These are phyloP conservation scores for Sporothrix euskadiensis DNA, from an alignment of 2,329 filamentous ascomycete species.

Conservation along the genomic window DNA sequence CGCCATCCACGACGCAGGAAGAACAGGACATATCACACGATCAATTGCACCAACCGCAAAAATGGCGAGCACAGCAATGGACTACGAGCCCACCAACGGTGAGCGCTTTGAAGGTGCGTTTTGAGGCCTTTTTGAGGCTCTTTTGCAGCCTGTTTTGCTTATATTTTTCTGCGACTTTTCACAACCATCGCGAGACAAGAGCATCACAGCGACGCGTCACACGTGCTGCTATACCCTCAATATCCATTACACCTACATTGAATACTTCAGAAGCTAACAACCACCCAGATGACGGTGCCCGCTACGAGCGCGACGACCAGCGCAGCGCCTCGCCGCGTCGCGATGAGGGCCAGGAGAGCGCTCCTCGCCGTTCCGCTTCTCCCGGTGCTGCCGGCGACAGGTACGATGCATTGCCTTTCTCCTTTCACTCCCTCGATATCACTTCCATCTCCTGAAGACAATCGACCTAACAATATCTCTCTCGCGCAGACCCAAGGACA, in stretches of 20 bases:
- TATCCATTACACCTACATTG: neutral
- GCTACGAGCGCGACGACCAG: slow-evolving; percentile 64
- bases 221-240: neutral
- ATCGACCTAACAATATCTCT: slow-evolving; percentile 1
- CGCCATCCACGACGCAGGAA: slow-evolving; percentile 23
- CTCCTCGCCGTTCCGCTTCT: slow-evolving; percentile 63
- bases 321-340: slow-evolving; percentile 67
- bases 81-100: slow-evolving; percentile 68
- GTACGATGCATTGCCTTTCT: slow-evolving; percentile 40
- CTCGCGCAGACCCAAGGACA: slow-evolving; percentile 49
- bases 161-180: neutral
- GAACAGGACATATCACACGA: neutral
- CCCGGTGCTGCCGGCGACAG: slow-evolving; percentile 57
- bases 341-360: slow-evolving; percentile 59
- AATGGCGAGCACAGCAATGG: slow-evolving; percentile 68
- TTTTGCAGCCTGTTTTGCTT: slow-evolving; percentile 24
- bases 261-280: slow-evolving; percentile 29
- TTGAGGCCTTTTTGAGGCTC: slow-evolving; percentile 4
- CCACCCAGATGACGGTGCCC: slow-evolving; percentile 59
- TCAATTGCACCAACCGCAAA: slow-evolving; percentile 24
- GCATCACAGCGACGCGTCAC: slow-evolving; percentile 17
- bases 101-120: slow-evolving; percentile 65
- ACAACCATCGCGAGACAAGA: neutral
- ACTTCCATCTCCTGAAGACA: slow-evolving; percentile 37
- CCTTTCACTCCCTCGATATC: slow-evolving; percentile 28